Percentiles rank a stretch among this genome's conserved stretches.
phyloP scores from a whole-genome alignment of 1,139 yeast species.

The Hanseniaspora gamundiae region DNA sequence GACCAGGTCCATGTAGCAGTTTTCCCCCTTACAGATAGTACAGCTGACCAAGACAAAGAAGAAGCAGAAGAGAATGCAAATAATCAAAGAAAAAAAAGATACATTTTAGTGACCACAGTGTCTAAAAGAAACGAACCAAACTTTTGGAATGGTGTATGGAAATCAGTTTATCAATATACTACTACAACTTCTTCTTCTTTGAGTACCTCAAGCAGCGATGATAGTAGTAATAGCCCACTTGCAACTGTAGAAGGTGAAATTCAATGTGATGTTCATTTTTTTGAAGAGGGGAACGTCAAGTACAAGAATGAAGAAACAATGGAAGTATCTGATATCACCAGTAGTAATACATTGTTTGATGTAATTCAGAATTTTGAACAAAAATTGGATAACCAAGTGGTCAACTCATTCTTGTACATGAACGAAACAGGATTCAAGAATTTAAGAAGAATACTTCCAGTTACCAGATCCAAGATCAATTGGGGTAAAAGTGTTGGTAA shows the following conservation, averaged over 20 bases:
- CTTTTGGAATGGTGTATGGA: slow-evolving; percentile 89
- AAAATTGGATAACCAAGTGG: slow-evolving; percentile 35
- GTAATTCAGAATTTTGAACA: slow-evolving; percentile 10
- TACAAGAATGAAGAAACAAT: slow-evolving; percentile 44
- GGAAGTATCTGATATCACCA: slow-evolving; percentile 13
- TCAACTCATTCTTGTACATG: slow-evolving; percentile 41
- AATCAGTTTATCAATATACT: slow-evolving; percentile 45
- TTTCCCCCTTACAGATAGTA: slow-evolving; percentile 15
- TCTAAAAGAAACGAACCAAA: slow-evolving; percentile 63
- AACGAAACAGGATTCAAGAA: slow-evolving; percentile 75
- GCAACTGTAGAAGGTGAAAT: slow-evolving; percentile 38
- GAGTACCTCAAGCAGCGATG: slow-evolving; percentile 13
- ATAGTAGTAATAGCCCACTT: too few relatives aligned
- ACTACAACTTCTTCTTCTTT: slow-evolving; percentile 11
- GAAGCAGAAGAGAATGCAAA: slow-evolving; percentile 12
- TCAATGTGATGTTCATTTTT: slow-evolving; percentile 73
- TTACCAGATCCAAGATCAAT: slow-evolving; percentile 80
- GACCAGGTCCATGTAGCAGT: slow-evolving; percentile 33
- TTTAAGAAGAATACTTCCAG: slow-evolving; percentile 82
- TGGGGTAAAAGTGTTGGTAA: slow-evolving; percentile 94
- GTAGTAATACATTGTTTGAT: slow-evolving; percentile 15
- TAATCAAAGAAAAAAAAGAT: slow-evolving; percentile 29
- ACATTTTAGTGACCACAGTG: slow-evolving; percentile 50
- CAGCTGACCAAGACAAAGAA: slow-evolving; percentile 1
- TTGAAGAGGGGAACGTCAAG: slow-evolving; percentile 91